Conservation (phyloP, 352 stramenopile genomes). For the Discostella stelligera region DNA sequence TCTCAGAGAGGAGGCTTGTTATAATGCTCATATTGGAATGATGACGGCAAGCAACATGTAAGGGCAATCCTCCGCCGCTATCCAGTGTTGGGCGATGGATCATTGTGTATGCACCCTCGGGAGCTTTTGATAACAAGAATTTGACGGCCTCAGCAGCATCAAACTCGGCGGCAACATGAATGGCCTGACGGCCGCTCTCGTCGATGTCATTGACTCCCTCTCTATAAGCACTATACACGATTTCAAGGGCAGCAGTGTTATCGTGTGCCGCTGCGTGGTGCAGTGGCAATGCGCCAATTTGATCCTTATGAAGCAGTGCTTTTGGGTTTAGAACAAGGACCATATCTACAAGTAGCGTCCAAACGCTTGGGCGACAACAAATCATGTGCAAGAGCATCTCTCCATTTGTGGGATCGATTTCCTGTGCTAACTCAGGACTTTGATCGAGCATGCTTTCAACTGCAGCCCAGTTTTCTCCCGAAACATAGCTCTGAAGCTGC, state of each 20-base stretch:
- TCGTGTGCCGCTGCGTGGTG: conserved; percentile 72
- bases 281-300: conserved; percentile 72
- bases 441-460: conserved; percentile 70
- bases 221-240: conserved; percentile 75
- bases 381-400: conserved; percentile 79
- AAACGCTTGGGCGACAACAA: conserved; percentile 57
- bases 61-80: conserved; percentile 63
- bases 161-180: conserved; percentile 75
- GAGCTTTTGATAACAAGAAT: conserved; percentile 65
- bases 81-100: conserved; percentile 60
- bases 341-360: conserved; percentile 77
- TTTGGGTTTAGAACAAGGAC: conserved; percentile 74
- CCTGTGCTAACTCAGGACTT: conserved; percentile 60
- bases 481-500: conserved; percentile 47
- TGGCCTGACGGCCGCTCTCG: conserved; percentile 64
- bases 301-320: conserved; percentile 71
- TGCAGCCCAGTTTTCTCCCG: conserved; percentile 69
- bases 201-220: conserved; percentile 73
- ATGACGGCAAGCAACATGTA: conserved; percentile 74
- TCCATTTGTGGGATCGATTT: conserved; percentile 58
- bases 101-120: conserved; percentile 76
- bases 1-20: conserved; percentile 69
- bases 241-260: conserved; percentile 69
- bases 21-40: conserved; percentile 75
- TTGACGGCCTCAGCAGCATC: conserved; percentile 74